Percentiles rank a stretch among this genome's conserved stretches.
These are phyloP conservation scores for Nepenthes gracilis DNA, from an alignment of 148 eudicot genomes.

Conservation along the genomic window DNA sequence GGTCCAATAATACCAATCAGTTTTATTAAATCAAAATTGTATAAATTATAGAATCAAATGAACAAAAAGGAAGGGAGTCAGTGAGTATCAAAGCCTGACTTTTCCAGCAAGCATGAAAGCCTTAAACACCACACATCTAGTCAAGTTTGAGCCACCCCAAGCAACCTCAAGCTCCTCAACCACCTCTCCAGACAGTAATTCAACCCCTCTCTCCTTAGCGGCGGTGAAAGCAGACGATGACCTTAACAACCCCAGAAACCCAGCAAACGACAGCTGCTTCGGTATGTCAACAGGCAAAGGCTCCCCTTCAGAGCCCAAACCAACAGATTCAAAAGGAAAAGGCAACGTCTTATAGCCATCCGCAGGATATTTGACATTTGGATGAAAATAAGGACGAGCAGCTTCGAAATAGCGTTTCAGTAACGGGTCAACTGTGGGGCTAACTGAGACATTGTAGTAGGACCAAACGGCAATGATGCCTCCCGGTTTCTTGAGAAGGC, in stretches of 20 bases:
- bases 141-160: constrained; percentile 36
- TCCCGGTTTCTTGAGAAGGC: background rate
- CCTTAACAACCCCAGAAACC: constrained; percentile 23
- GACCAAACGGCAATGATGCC: constrained; percentile 48
- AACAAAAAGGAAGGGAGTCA: too few relatives aligned
- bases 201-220: constrained; percentile 40
- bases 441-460: constrained; percentile 18
- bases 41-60: too few relatives aligned
- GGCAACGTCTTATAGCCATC: constrained; percentile 29
- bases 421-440: constrained; percentile 24
- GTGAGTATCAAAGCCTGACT: constrained; percentile 3
- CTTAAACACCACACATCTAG: constrained; percentile 25
- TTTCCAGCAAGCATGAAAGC: constrained; percentile 34
- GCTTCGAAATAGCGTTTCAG: constrained; percentile 15
- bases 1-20: too few relatives aligned
- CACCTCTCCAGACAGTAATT: constrained; percentile 19
- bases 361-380: constrained; percentile 8
- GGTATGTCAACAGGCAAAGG: constrained; percentile 28
- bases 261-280: constrained; percentile 25
- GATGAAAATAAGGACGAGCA: constrained; percentile 26
- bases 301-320: constrained; percentile 24
- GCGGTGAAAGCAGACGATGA: constrained; percentile 30
- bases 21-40: too few relatives aligned
- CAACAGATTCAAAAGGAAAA: constrained; percentile 41
- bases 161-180: constrained; percentile 29